Percentiles rank a stretch among this genome's conserved stretches.
Conservation (phyloP, 768 basidiomycete genomes). For the Tephrocybe sp. region DNA sequence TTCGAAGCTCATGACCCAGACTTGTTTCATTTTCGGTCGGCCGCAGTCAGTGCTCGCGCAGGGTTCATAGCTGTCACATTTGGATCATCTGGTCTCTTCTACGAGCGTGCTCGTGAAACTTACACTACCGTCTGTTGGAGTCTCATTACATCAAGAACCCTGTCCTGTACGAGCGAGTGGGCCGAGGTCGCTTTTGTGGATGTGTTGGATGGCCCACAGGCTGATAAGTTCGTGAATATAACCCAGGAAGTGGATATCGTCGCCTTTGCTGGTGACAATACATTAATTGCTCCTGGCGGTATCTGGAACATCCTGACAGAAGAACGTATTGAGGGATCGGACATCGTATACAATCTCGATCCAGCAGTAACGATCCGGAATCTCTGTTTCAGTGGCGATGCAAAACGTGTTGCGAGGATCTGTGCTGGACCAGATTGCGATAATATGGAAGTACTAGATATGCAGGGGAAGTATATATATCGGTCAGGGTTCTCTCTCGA, state of each 20-base stretch:
- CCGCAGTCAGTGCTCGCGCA: slow-evolving; percentile 7
- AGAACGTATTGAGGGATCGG: not conserved
- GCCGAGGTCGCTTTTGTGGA: slow-evolving; percentile 9
- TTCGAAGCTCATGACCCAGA: not conserved
- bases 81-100: not conserved
- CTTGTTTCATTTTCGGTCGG: not conserved
- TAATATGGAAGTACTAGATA: slow-evolving; percentile 2
- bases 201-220: not conserved
- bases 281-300: slow-evolving; percentile 1
- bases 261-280: slow-evolving; percentile 3
- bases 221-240: not conserved
- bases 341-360: not conserved
- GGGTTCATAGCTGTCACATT: slow-evolving; percentile 8
- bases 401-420: slow-evolving; percentile 2
- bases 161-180: slow-evolving; percentile 6
- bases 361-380: not conserved
- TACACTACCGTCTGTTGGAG: slow-evolving; percentile 11
- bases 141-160: not conserved
- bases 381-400: slow-evolving; percentile 2
- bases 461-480: not conserved
- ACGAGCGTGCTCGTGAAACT: not conserved
- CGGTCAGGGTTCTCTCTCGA: not conserved
- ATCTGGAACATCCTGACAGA: slow-evolving; percentile 6
- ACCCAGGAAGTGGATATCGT: not conserved
- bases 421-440: not conserved